phyloP scores from a whole-genome alignment of 129 eudicot species.

The Chrysanthemum makinoi region DNA sequence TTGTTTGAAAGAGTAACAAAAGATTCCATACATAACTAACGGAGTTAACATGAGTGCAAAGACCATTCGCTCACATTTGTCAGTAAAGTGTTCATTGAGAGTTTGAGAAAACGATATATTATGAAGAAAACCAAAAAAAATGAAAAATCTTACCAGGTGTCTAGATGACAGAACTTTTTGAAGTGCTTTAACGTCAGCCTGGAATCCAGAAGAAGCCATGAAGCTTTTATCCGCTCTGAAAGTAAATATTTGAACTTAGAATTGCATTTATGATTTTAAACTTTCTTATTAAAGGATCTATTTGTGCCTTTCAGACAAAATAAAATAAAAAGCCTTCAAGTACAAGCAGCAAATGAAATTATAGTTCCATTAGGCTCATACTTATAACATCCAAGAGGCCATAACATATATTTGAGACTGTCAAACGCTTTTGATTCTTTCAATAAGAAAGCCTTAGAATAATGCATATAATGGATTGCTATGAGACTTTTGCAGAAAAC shows the following conservation, averaged over 20 bases:
- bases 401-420: too few species aligned
- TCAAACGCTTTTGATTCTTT: too few species aligned
- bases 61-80: not conserved
- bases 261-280: not conserved
- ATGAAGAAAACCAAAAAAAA: not conserved
- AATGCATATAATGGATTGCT: too few species aligned
- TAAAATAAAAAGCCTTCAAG: not conserved
- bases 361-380: not conserved
- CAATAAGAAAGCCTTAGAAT: too few species aligned
- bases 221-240: slow-evolving; percentile 87
- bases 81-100: not conserved
- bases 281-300: not conserved
- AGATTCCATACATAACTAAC: not conserved
- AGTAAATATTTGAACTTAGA: slow-evolving; percentile 6
- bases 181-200: slow-evolving; percentile 95
- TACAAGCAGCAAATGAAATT: not conserved
- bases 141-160: slow-evolving; percentile 66
- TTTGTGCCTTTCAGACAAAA: slow-evolving; percentile 6
- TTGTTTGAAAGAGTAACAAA: not conserved
- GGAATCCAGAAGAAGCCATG: slow-evolving; percentile 98
- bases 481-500: too few species aligned
- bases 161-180: slow-evolving; percentile 91
- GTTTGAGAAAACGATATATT: not conserved
- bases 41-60: slow-evolving; percentile 2
- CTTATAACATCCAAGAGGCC: not conserved